Evolutionary conservation across 2,329 filamentous ascomycete species (phyloP), one percentile per base, ranked within the genome.

Genomic region (Coniochaeta pulveracea): DNA sequence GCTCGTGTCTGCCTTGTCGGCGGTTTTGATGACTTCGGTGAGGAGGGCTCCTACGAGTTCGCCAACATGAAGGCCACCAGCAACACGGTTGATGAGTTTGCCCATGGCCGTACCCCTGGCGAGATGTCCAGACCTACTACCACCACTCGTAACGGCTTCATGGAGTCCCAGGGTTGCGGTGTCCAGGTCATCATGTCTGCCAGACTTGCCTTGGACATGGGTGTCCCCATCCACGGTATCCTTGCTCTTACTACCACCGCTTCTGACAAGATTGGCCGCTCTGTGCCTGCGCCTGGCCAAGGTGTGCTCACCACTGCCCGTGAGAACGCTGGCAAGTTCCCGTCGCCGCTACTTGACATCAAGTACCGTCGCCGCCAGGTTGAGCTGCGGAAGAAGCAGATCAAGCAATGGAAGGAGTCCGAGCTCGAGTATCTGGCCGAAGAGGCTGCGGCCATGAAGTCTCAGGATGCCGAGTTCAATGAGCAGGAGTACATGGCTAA

Each of bases 21-120:
- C 73, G 91, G 91, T 46, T 96, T 98, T 52, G 91, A 98, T 64
- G 93, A 98, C 63, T 95, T 98, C 67, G 86, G 93, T 51, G 91
- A 98, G 63, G 91, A 98, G 63, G 93, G 91, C 34, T 98, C 91
- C 2, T 98, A 95, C 53, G 91, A 98, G 60, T 98, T 98, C 57
- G 91, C 91, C 68, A 98, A 98, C 69, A 98, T 98, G 91, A 93
- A 94, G 64, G 91, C 91, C 38, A 98, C 91, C 36, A 95, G 88
- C 72, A 98, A 96, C 54, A 88, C 89, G 17, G 82, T 95, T 40
- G 88, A 96, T 46, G 93, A 98, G 58, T 85, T 98, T 47, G 85
- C 79, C 8, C 91, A 96, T 51, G 91, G 91, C 30, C 85, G 91
- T 44, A 96, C 91, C 32, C 89, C 91, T 10, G 76, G 80, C 58